These are phyloP conservation scores for Candida chilensis DNA, from an alignment of 805 yeast genomes.

Conservation along the genomic window DNA sequence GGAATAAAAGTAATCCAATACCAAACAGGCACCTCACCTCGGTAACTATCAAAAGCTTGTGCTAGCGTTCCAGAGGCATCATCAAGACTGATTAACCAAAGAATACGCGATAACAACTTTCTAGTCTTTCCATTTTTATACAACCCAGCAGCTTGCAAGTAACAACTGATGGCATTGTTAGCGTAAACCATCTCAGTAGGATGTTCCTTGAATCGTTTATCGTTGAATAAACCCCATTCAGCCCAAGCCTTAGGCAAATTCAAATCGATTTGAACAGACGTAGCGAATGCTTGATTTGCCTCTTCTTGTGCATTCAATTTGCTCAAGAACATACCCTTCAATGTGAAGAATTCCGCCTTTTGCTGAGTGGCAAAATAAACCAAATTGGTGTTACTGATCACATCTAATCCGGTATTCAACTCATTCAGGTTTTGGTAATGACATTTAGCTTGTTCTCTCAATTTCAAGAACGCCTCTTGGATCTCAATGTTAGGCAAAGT, in stretches of 20 bases:
- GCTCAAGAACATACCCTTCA: constrained; percentile 96
- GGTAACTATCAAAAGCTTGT: constrained; percentile 81
- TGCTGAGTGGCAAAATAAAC: constrained; percentile 96
- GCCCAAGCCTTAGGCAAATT: constrained; percentile 98
- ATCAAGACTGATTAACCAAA: constrained; percentile 91
- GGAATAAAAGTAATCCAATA: constrained; percentile 98
- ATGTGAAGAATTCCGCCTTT: constrained; percentile 94
- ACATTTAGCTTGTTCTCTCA: constrained; percentile 96
- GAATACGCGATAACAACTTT: constrained; percentile 75
- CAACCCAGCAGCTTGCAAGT: constrained; percentile 93
- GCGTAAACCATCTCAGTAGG: constrained; percentile 79
- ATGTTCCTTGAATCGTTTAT: constrained; percentile 74
- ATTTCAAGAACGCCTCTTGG: constrained; percentile 92
- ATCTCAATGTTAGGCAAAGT: constrained; percentile 96
- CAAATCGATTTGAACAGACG: constrained; percentile 93
- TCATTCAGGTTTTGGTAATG: constrained; percentile 91
- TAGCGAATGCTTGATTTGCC: constrained; percentile 96
- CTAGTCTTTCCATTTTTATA: constrained; percentile 91
- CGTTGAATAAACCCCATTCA: constrained; percentile 97
- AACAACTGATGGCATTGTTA: constrained; percentile 90
- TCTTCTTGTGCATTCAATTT: constrained; percentile 86
- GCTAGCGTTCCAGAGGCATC: constrained; percentile 75
- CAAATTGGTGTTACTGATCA: constrained; percentile 89
- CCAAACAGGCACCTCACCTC: constrained; percentile 98
- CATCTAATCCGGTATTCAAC: constrained; percentile 90